These are phyloP conservation scores for Singerocomus inundabilis DNA, from an alignment of 1,284 basidiomycete species.

Conservation along the genomic window DNA sequence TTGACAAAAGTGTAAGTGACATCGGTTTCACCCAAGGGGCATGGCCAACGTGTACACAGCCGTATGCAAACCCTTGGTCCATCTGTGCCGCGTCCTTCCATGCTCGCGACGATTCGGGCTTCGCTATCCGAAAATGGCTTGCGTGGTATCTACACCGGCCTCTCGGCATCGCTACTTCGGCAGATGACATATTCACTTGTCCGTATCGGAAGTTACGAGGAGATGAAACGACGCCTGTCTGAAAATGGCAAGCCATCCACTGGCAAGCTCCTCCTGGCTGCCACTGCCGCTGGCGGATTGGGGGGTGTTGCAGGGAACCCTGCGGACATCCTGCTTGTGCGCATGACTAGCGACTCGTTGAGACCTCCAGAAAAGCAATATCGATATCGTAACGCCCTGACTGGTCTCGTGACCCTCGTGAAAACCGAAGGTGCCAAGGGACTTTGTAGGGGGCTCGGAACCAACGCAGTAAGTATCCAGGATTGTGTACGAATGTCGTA, in stretches of 20 bases:
- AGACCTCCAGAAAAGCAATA: constrained; percentile 72
- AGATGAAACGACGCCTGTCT: constrained; percentile 59
- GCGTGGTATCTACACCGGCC: constrained; percentile 76
- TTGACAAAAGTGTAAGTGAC: constrained; percentile 77
- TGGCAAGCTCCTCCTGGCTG: constrained; percentile 57
- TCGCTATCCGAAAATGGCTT: constrained; percentile 64
- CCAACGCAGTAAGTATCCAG: constrained; percentile 64
- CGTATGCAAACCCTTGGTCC: constrained; percentile 74
- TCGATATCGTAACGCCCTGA: constrained; percentile 75
- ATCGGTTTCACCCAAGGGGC: background rate
- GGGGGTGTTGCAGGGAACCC: constrained; percentile 82
- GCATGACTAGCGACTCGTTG: constrained; percentile 86
- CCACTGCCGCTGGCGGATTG: constrained; percentile 72
- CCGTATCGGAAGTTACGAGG: constrained; percentile 83
- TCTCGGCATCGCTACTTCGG: constrained; percentile 81
- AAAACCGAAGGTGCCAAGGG: constrained; percentile 71
- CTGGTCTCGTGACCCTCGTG: constrained; percentile 64
- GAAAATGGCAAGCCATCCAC: constrained; percentile 49
- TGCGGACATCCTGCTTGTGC: constrained; percentile 71
- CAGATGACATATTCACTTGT: constrained; percentile 94
- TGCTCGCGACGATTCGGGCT: constrained; percentile 52
- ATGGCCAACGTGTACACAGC: constrained; percentile 35
- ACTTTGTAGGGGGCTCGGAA: constrained; percentile 73
- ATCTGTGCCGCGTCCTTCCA: constrained; percentile 51
- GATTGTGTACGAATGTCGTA: background rate